Conservation (phyloP, 2,329 filamentous ascomycete species). For the Hypoxylon sp. region DNA sequence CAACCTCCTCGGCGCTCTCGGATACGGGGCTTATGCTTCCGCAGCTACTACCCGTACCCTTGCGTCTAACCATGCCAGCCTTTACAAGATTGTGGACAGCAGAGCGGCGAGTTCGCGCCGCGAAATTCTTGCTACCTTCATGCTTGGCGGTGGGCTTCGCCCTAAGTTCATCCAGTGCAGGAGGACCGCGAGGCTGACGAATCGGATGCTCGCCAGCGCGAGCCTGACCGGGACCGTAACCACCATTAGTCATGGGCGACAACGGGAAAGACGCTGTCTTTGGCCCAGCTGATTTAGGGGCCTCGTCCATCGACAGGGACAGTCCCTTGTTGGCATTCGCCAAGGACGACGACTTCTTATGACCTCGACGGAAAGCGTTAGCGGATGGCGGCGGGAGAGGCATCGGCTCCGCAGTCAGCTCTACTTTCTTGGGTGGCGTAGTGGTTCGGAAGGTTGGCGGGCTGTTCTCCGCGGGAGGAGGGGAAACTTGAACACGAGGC, state of each 20-base stretch:
- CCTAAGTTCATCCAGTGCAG: conserved; percentile 90
- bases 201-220: conserved; percentile 95
- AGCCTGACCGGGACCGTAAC: conserved; percentile 92
- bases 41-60: conserved; percentile 77
- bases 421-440: conserved; percentile 75
- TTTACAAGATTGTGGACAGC: conserved; percentile 93
- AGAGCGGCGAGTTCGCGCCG: conserved; percentile 89
- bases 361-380: conserved; percentile 92
- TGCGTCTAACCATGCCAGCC: conserved; percentile 88
- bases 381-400: conserved; percentile 90
- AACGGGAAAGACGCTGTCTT: conserved; percentile 85
- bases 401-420: conserved; percentile 76
- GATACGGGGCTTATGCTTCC: conserved; percentile 92
- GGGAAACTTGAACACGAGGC: conserved; percentile 86
- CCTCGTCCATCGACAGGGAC: conserved; percentile 61
- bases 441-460: conserved; percentile 71
- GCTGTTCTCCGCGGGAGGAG: conserved; percentile 75
- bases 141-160: conserved; percentile 91
- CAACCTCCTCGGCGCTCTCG: conserved; percentile 78
- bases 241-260: conserved; percentile 81
- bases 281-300: conserved; percentile 75
- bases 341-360: conserved; percentile 90
- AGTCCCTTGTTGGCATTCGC: conserved; percentile 69
- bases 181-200: conserved; percentile 93
- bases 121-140: conserved; percentile 98